These are phyloP conservation scores for Colletotrichum magnum DNA, from an alignment of 2,329 filamentous ascomycete genomes.

Conservation along the genomic window DNA sequence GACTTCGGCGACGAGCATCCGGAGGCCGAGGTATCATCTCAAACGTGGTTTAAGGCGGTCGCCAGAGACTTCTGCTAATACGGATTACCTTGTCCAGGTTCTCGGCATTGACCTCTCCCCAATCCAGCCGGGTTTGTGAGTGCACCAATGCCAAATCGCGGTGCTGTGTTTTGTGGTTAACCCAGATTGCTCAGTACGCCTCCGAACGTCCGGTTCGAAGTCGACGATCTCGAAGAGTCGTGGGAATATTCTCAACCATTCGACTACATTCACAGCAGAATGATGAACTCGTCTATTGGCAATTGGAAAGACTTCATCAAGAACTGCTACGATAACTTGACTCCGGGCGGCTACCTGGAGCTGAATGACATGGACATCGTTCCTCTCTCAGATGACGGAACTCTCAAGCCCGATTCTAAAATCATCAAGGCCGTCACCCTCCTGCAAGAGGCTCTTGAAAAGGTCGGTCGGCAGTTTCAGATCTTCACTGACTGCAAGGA, in stretches of 20 bases:
- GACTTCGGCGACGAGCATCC: neutral
- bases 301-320: constrained; percentile 42
- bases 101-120: neutral
- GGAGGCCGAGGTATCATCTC: neutral
- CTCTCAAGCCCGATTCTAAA: neutral
- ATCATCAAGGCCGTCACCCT: neutral
- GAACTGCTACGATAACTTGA: neutral
- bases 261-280: constrained; percentile 44
- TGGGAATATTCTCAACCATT: constrained; percentile 44
- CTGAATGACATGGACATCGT: neutral
- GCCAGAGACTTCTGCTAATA: neutral
- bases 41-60: no score
- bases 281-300: constrained; percentile 42
- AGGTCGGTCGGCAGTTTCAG: neutral
- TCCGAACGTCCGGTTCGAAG: constrained; percentile 13
- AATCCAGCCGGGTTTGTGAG: constrained; percentile 6
- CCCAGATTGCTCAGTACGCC: neutral
- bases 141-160: no score
- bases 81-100: neutral
- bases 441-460: neutral
- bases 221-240: constrained; percentile 43
- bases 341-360: neutral
- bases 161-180: neutral
- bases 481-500: neutral
- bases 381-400: neutral